Base-by-base conservation (phyloP, 2,329 filamentous ascomycete species). In the Calonectria leucothoes region DNA sequence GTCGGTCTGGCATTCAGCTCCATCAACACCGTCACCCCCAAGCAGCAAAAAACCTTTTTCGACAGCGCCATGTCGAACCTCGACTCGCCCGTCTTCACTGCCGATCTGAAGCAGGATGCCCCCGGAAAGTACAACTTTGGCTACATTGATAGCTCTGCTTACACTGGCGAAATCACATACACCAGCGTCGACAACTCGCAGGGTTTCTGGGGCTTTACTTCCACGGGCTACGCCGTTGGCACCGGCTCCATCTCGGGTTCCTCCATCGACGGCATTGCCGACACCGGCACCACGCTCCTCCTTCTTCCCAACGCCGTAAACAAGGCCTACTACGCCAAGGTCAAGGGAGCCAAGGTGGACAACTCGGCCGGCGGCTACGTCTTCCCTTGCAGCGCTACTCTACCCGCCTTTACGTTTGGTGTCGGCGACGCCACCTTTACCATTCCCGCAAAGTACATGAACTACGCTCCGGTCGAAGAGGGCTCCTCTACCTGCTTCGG, bases 101-200 rank as follows among this genome's bases (percentile, higher is more conserved):
- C 92, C 17, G 89, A 93, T 73, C 87, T 96, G 39, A 90, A 90
- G 77, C 88, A 90, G 74, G 87, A 82, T n/a, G 76, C 79, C 5
- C 73, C 82, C 3, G 94, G 94, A 45, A 88, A 89, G 52, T 96
- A 95, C 84, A 92, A 94, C 79, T 96, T 96, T 81, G 94, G 94
- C 73, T 88, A 84, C 75, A 92, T 96, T 79, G 93, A 95, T 82
- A 80, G 80, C 1, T 85, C 85, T 68, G 91, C 94, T 79, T 94
- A 93, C 82, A 86, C 82, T 2, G 94, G 93, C 49, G 78, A 87
- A 1, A 88, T 96, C 78, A 83, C 87, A 25, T 94, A 92, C 81
- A 87, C 92, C 31, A 85, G 88, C 20, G 88, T 95, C 74, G 90
- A 94, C 81, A 87, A 76, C 79, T 86, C 85, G 45, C 82, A 91